A percentile compares a stretch with the other conserved stretches of the same genome.
These are phyloP conservation scores for Plasmodium malariae DNA, from an alignment of 169 alveolate genomes.

Conservation along the genomic window DNA sequence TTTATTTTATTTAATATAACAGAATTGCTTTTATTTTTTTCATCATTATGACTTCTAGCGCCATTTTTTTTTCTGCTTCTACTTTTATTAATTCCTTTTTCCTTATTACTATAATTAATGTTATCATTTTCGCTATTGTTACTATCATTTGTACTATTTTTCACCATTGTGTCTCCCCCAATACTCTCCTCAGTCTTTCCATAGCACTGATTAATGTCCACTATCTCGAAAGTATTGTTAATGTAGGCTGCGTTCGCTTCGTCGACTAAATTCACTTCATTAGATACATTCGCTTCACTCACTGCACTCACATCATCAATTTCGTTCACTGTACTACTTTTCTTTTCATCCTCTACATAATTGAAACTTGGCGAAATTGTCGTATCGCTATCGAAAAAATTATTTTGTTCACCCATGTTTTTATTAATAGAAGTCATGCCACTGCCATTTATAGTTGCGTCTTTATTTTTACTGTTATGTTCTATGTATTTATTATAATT, in stretches of 20 bases:
- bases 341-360: slow-evolving; percentile 30
- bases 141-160: background rate
- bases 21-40: background rate
- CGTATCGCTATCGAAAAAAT: slow-evolving; percentile 52
- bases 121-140: background rate
- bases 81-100: background rate
- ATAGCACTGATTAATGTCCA: slow-evolving; percentile 36
- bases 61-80: background rate
- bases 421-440: slow-evolving; percentile 17
- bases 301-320: slow-evolving; percentile 12
- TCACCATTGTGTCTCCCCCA: background rate
- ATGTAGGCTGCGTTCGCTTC: too few relatives aligned
- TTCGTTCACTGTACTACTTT: slow-evolving; percentile 25
- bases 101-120: background rate
- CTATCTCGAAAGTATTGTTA: slow-evolving; percentile 42
- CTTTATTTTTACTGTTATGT: background rate
- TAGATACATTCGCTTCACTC: too few relatives aligned
- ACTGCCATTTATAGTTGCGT: background rate
- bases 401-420: slow-evolving; percentile 1
- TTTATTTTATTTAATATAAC: background rate
- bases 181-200: slow-evolving; percentile 56
- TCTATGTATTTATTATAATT: slow-evolving; percentile 1
- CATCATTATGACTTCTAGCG: background rate
- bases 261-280: too few relatives aligned
- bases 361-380: slow-evolving; percentile 57